These are phyloP conservation scores for Sonneratia caseolaris DNA, from an alignment of 345 rosid genomes.

Conservation along the genomic window DNA sequence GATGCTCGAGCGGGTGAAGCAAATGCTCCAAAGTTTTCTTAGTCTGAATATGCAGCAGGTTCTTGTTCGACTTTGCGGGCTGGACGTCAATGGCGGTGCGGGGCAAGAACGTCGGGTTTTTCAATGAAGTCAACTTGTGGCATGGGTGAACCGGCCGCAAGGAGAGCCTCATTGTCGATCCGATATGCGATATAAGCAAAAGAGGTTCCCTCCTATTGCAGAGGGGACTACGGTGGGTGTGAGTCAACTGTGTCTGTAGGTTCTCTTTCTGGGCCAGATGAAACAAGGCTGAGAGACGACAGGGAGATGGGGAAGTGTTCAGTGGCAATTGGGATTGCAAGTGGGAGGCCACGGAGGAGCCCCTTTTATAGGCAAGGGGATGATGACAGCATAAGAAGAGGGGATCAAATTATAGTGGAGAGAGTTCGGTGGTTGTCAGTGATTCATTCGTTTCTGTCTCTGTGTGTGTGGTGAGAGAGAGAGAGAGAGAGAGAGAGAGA, in stretches of 20 bases:
- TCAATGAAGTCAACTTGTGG: background rate
- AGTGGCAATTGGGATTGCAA: background rate
- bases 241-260: no score
- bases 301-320: background rate
- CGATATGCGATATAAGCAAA: background rate
- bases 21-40: background rate
- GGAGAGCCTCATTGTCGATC: constrained; percentile 1
- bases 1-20: background rate
- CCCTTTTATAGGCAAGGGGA: background rate
- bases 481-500: background rate
- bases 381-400: background rate
- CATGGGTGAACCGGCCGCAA: background rate
- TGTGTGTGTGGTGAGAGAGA: background rate
- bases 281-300: background rate
- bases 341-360: background rate
- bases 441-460: background rate
- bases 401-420: background rate
- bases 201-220: background rate
- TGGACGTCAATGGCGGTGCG: background rate
- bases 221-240: background rate
- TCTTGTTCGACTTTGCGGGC: background rate
- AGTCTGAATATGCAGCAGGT: background rate
- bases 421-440: background rate
- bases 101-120: background rate
- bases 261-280: no score